phyloP scores from a whole-genome alignment of 1,284 basidiomycete genomes.

The Sporisorium exsertum region DNA sequence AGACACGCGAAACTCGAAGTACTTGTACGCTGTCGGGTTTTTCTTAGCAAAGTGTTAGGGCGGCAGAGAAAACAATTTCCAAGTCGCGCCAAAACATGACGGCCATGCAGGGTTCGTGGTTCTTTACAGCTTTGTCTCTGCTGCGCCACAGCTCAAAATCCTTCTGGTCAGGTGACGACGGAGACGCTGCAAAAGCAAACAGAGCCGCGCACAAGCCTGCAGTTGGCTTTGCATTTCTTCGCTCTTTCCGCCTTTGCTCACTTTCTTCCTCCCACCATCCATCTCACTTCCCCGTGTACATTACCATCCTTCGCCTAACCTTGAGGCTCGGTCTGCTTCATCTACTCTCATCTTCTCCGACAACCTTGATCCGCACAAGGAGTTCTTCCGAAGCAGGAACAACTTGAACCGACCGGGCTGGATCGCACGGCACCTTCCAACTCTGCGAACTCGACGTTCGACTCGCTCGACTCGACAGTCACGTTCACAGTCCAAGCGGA shows the following conservation, averaged over 20 bases:
- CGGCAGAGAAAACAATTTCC: no score
- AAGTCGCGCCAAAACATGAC: no score
- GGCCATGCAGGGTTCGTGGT: no score
- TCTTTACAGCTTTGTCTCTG: no score
- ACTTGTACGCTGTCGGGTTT: no score
- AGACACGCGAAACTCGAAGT: no score
- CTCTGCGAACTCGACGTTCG: background rate
- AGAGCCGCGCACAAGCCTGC: slow-evolving; percentile 1
- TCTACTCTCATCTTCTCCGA: background rate
- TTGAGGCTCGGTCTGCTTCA: background rate
- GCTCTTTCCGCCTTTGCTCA: no score
- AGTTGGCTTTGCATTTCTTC: background rate
- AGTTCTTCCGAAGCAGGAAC: background rate
- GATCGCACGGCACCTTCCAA: slow-evolving; percentile 9
- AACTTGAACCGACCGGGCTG: background rate
- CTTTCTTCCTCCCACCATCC: slow-evolving; percentile 6
- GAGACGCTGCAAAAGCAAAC: background rate
- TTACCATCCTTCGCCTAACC: background rate
- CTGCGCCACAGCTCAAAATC: background rate
- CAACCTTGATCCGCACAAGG: background rate
- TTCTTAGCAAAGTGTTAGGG: no score
- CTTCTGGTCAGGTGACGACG: background rate
- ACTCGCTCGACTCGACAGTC: background rate
- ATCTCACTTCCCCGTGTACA: background rate
- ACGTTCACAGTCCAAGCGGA: background rate